Conservation (phyloP, 1,284 basidiomycete genomes). For the Rhodofomes roseus region DNA sequence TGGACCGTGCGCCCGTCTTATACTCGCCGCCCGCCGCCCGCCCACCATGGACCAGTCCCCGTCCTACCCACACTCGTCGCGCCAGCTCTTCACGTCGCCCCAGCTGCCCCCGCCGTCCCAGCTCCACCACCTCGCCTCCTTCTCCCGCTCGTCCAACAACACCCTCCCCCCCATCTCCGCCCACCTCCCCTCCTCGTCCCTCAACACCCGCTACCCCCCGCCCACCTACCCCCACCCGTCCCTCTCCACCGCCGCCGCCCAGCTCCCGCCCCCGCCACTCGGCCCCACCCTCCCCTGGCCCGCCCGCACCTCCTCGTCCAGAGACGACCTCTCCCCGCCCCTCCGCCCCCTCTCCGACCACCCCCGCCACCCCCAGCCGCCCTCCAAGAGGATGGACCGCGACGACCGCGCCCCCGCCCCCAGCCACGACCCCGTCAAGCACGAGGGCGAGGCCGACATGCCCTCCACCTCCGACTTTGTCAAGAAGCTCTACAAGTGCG, state of each 20-base stretch:
- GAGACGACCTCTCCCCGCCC: conserved; percentile 31
- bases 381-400: conserved; percentile 22
- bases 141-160: conserved; percentile 30
- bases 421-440: conserved; percentile 25
- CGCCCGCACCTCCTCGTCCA: conserved; percentile 29
- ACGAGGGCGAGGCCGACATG: conserved; percentile 55
- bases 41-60: conserved; percentile 23
- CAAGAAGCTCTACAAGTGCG: conserved; percentile 90
- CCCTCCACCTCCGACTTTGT: conserved; percentile 87
- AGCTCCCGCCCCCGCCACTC: conserved; percentile 27
- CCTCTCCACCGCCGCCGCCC: conserved; percentile 27
- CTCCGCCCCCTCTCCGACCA: conserved; percentile 21
- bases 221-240: conserved; percentile 34
- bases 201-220: conserved; percentile 27
- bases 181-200: conserved; percentile 18
- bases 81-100: conserved; percentile 28
- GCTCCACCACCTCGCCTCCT: conserved; percentile 34
- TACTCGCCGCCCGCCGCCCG: not conserved
- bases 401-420: conserved; percentile 21
- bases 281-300: conserved; percentile 30
- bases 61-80: conserved; percentile 17
- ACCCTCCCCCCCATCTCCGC: conserved; percentile 34
- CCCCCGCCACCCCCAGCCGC: conserved; percentile 17
- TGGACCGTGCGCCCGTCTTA: not conserved
- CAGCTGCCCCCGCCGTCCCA: conserved; percentile 45